These are phyloP conservation scores for Cutaneotrichosporon sp. DNA, from an alignment of 1,284 basidiomycete genomes.

Conservation along the genomic window DNA sequence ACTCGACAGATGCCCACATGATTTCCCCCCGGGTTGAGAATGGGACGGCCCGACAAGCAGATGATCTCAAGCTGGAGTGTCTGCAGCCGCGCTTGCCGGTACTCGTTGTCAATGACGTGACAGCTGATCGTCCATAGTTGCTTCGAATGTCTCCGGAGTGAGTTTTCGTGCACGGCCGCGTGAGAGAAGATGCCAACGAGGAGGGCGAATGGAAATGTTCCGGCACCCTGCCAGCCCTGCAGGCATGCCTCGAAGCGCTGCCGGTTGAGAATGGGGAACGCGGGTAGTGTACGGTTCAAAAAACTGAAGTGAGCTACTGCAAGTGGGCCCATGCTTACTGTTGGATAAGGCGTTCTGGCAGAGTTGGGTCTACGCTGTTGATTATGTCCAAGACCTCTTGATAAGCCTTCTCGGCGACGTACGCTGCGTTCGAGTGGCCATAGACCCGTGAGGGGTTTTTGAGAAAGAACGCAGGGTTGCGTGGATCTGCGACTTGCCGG, in stretches of 20 bases:
- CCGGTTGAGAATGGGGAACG: slow-evolving; percentile 25
- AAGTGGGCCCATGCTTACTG: slow-evolving; percentile 10
- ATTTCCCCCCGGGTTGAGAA: slow-evolving; percentile 23
- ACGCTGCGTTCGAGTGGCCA: slow-evolving; percentile 15
- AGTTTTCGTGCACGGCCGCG: slow-evolving; percentile 19
- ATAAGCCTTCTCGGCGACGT: slow-evolving; percentile 17
- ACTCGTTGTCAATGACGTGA: slow-evolving; percentile 24
- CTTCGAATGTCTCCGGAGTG: slow-evolving; percentile 7
- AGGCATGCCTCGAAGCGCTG: slow-evolving; percentile 22
- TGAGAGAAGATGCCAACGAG: slow-evolving; percentile 24
- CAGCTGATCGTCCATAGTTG: slow-evolving; percentile 18
- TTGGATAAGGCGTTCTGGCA: slow-evolving; percentile 18
- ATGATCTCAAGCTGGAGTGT: slow-evolving; percentile 25
- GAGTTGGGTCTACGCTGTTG: not conserved
- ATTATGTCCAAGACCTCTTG: slow-evolving; percentile 9
- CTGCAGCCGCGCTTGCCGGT: slow-evolving; percentile 21
- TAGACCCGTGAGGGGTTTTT: slow-evolving; percentile 21
- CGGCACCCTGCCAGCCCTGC: slow-evolving; percentile 13
- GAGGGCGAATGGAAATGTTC: slow-evolving; percentile 21
- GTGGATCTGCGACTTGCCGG: slow-evolving; percentile 21
- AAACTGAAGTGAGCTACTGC: slow-evolving; percentile 14
- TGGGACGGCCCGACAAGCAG: slow-evolving; percentile 22
- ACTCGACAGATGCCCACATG: slow-evolving; percentile 21
- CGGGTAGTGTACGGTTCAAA: slow-evolving; percentile 19
- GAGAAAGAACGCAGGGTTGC: slow-evolving; percentile 22